Percentiles rank a stretch among this genome's conserved stretches.
phyloP scores from a whole-genome alignment of 1,284 basidiomycete genomes.

The Ceratobasidium sp. region DNA sequence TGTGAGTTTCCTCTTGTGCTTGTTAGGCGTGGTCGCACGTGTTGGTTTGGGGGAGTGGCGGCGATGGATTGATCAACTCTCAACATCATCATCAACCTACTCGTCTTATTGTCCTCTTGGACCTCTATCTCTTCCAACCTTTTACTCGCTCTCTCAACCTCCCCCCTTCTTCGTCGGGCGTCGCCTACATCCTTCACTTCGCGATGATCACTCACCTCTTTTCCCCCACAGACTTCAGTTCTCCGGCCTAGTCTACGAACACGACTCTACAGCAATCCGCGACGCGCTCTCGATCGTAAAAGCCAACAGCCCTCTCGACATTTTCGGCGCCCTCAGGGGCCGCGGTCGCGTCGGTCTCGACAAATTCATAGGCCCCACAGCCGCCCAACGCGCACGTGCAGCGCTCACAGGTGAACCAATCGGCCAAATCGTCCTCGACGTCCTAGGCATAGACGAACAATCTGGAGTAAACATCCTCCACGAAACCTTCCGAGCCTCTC shows the following conservation, averaged over 20 bases:
- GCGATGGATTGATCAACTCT: conserved; percentile 32
- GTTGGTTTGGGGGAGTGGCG: conserved; percentile 18
- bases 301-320: conserved; percentile 19
- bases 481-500: too few relatives aligned
- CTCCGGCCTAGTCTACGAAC: conserved; percentile 40
- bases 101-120: conserved; percentile 20
- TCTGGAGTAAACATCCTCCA: too few relatives aligned
- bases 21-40: too few relatives aligned
- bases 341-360: conserved; percentile 33
- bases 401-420: conserved; percentile 39
- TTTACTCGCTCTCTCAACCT: neutral
- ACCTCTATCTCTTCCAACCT: conserved; percentile 1
- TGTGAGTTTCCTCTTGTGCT: conserved; percentile 20
- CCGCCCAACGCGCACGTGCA: conserved; percentile 28
- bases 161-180: too few relatives aligned
- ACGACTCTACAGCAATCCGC: conserved; percentile 24
- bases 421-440: neutral
- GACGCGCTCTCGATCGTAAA: conserved; percentile 33
- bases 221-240: conserved; percentile 33
- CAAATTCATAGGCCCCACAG: conserved; percentile 25
- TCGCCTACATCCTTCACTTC: neutral
- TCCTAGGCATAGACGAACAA: conserved; percentile 3
- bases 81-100: too few relatives aligned
- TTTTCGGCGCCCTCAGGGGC: conserved; percentile 27
- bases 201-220: neutral